Evolutionary conservation across 2,329 filamentous ascomycete genomes (phyloP), one percentile per base, ranked within the genome.

Genomic region (Ilyonectria destructans): DNA sequence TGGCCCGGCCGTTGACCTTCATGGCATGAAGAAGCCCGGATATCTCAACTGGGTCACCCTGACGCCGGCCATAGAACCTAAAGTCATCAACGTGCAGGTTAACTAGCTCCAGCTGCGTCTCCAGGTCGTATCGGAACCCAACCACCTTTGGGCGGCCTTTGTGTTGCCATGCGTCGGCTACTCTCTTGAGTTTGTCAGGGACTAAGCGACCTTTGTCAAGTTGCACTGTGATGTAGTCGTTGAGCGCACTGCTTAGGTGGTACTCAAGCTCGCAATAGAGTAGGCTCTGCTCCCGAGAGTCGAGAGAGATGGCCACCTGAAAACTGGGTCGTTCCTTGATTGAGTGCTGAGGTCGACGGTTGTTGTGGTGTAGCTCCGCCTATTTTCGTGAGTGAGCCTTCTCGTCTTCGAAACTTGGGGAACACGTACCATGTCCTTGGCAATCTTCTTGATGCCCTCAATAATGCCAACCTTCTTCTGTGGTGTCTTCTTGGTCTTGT

Each of bases 191-290:
- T 73, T 87, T 86, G 70, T 84, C 82, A 0, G 84, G 79, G 6
- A 86, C 81, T 6, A 90, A 80, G 1, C 86, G 86, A n/a, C 87
- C 88, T n/a, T 83, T 83, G 71, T 86, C 84, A 64, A 89, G 82
- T 74, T 90, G 86, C 17, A 81, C 76, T 12, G 82, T 83, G 64
- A 90, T 85, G 78, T 88, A 90, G 12, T 79, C 77, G 63, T 89
- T 85, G 35, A 90, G 76, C 0, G 84, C 84, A 6, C 82, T 84
- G 65, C 83, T 84, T n/a, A 90, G 76, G 65, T 84, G 78, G 71
- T 85, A 90, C 74, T 89, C 87, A 8, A 90, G 83, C 76, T 90
- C 88, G 75, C 87, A 88, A 76, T 89, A 90, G 8, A 90, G 77
- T 9, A 90, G 82, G 57, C 85, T 87, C 74, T 90, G 88, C 77